Conservation (phyloP, 164 flowering plant genomes). For the Nelumbo lutea region DNA sequence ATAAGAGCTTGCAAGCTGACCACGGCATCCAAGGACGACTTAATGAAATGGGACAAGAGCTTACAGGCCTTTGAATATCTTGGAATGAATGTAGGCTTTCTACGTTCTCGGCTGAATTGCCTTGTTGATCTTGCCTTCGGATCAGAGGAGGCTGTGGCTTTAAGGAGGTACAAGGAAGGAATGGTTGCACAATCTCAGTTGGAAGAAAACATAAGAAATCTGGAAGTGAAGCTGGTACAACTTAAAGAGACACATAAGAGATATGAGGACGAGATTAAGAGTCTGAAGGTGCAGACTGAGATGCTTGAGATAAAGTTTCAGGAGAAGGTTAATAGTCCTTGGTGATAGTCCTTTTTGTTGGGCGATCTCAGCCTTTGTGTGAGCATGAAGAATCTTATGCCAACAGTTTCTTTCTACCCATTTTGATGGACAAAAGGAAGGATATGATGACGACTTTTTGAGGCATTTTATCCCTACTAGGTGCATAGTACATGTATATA, state of each 20-base stretch:
- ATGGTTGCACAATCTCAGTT: conserved; percentile 14
- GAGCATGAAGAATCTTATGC: no score
- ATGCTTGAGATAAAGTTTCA: conserved; percentile 22
- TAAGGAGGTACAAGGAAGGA: conserved; percentile 30
- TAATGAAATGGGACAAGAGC: conserved; percentile 38
- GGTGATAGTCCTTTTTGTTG: conserved; percentile 13
- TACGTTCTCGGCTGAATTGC: conserved; percentile 28
- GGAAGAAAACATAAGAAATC: conserved; percentile 21
- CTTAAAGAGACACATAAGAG: conserved; percentile 15
- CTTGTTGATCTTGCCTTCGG: conserved; percentile 32
- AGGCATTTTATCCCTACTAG: neutral
- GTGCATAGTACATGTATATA: neutral
- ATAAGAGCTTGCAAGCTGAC: conserved; percentile 30
- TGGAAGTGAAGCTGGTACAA: conserved; percentile 27
- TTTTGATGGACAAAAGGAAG: no score
- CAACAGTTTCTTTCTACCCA: no score
- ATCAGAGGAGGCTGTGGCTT: conserved; percentile 24
- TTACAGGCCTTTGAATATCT: conserved; percentile 41
- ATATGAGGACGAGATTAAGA: conserved; percentile 19
- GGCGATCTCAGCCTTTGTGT: no score
- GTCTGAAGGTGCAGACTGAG: conserved; percentile 21
- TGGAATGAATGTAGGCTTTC: conserved; percentile 55
- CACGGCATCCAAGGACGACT: conserved; percentile 26
- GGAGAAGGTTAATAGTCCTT: conserved; percentile 26
- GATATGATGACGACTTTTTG: neutral